Conservation (phyloP, 2,329 filamentous ascomycete genomes). For the Botryotinia narcissicola region DNA sequence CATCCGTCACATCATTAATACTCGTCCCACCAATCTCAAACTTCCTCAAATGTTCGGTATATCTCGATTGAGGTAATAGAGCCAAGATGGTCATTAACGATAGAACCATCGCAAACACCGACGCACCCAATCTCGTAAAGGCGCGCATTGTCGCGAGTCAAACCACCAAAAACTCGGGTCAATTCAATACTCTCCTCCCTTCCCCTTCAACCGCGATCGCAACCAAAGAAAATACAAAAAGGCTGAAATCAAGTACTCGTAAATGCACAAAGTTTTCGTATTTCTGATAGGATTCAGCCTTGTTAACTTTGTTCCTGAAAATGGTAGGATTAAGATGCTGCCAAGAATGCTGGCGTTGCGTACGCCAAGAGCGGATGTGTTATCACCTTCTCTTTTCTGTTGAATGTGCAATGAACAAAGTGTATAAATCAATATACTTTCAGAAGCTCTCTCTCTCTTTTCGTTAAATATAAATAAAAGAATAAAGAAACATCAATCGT, state of each 20-base stretch:
- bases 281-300: conserved; percentile 12
- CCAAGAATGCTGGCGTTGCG: background rate
- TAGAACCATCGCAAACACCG: conserved; percentile 28
- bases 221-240: background rate
- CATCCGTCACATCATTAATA: conserved; percentile 24
- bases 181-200: background rate
- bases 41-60: conserved; percentile 29
- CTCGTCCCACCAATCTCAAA: conserved; percentile 25
- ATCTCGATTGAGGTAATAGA: conserved; percentile 26
- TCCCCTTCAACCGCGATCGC: background rate
- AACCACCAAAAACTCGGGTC: background rate
- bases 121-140: conserved; percentile 28
- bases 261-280: background rate
- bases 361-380: conserved; percentile 7
- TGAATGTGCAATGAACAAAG: background rate
- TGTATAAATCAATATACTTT: background rate
- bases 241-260: background rate
- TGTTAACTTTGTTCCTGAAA: conserved; percentile 3
- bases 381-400: background rate
- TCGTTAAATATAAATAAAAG: background rate
- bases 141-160: conserved; percentile 13
- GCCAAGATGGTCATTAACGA: conserved; percentile 29
- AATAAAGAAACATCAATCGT: background rate
- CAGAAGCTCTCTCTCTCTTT: background rate
- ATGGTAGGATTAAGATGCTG: background rate